phyloP scores from a whole-genome alignment of 2,329 filamentous ascomycete genomes.

The Aspergillus fischeri region DNA sequence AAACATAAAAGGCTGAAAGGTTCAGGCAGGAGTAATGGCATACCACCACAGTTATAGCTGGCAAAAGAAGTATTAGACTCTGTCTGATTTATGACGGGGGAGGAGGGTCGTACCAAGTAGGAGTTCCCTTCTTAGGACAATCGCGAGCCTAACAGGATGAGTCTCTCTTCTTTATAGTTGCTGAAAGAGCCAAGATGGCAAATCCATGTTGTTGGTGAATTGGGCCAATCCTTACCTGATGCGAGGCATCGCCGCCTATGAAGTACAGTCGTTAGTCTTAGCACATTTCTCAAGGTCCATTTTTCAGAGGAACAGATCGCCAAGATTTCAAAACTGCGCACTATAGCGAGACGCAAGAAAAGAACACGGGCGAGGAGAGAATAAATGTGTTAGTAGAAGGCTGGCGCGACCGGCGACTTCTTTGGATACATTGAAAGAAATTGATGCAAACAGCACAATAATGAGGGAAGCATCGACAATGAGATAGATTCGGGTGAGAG shows the following conservation, averaged over 20 bases:
- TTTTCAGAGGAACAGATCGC: neutral
- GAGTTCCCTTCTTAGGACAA: constrained; percentile 77
- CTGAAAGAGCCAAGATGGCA: neutral
- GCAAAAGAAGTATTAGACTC: constrained; percentile 8
- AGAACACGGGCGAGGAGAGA: neutral
- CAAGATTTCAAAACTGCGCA: neutral
- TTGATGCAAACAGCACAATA: neutral
- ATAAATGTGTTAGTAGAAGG: neutral
- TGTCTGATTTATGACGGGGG: neutral
- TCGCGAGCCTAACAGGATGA: constrained; percentile 63
- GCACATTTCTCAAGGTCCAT: neutral
- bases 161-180: constrained; percentile 13
- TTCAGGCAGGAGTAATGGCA: constrained; percentile 29
- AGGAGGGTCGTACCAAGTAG: constrained; percentile 64
- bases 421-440: neutral
- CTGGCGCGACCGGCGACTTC: neutral
- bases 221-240: constrained; percentile 59
- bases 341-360: neutral
- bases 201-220: neutral
- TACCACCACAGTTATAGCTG: constrained; percentile 79
- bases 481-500: neutral
- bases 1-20: constrained; percentile 1
- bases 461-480: neutral
- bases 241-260: constrained; percentile 66
- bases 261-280: constrained; percentile 19